Percentiles rank a stretch among this genome's conserved stretches.
Conservation (phyloP, 768 basidiomycete genomes). For the Serendipita sp. region DNA sequence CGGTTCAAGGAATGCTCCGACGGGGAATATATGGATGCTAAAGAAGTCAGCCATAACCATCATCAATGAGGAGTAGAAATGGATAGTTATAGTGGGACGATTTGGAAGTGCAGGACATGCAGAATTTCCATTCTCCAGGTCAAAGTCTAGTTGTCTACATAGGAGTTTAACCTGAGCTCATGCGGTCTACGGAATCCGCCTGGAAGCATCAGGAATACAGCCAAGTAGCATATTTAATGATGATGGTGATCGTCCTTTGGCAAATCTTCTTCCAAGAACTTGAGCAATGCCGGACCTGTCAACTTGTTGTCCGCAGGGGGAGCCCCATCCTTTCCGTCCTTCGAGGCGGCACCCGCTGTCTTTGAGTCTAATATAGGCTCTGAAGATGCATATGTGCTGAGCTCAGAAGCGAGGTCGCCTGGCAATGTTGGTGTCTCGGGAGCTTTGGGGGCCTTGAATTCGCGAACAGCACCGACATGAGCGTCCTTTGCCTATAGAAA, state of each 20-base stretch:
- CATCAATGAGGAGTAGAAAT: too few species aligned
- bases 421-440: slow-evolving; percentile 68
- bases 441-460: slow-evolving; percentile 53
- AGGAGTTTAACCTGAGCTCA: too few species aligned
- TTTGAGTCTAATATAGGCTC: slow-evolving; percentile 37
- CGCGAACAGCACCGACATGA: slow-evolving; percentile 73
- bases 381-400: slow-evolving; percentile 62
- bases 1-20: too few species aligned
- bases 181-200: too few species aligned
- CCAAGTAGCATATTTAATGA: neutral
- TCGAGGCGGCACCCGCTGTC: slow-evolving; percentile 23
- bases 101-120: too few species aligned
- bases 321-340: slow-evolving; percentile 18
- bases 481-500: slow-evolving; percentile 65
- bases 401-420: slow-evolving; percentile 71
- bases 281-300: slow-evolving; percentile 57
- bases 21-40: too few species aligned
- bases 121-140: too few species aligned
- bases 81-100: too few species aligned
- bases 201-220: neutral
- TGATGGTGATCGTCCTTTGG: slow-evolving; percentile 48
- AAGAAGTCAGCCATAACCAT: too few species aligned
- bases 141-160: too few species aligned
- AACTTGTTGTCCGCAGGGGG: slow-evolving; percentile 26
- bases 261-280: slow-evolving; percentile 67